phyloP scores from a whole-genome alignment of 140 eudicot genomes.

The Flaveria floridana region DNA sequence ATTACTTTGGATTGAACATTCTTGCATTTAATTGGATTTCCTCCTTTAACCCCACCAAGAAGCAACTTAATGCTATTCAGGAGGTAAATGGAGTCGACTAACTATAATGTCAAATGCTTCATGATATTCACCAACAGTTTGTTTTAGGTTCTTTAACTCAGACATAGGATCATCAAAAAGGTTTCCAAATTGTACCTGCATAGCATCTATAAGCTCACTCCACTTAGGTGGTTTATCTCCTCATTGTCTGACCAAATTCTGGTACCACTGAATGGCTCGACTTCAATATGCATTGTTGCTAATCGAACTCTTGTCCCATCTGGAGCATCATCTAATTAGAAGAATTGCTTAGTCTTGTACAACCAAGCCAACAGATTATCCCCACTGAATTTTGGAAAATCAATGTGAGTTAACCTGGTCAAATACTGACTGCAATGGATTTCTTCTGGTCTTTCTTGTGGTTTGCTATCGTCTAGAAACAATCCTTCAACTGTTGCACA shows the following conservation, averaged over 20 bases:
- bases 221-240: not conserved
- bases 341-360: not conserved
- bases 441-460: too few species aligned
- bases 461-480: too few species aligned
- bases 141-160: not conserved
- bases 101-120: not conserved
- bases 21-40: too few species aligned
- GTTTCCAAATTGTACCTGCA: not conserved
- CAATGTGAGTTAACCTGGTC: too few species aligned
- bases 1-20: too few species aligned
- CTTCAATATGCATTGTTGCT: not conserved
- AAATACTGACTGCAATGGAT: too few species aligned
- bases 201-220: not conserved
- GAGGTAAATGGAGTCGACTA: not conserved
- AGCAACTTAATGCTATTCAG: not conserved
- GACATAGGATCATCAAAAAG: not conserved
- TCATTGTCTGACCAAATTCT: not conserved
- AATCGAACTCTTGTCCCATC: not conserved
- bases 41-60: not conserved
- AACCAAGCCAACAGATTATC: not conserved
- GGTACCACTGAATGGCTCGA: not conserved
- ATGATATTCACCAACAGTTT: not conserved
- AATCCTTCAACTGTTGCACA: too few species aligned
- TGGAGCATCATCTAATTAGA: not conserved
- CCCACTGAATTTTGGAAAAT: too few species aligned